These are phyloP conservation scores for Dothideomycetes sp. DNA, from an alignment of 2,329 filamentous ascomycete species.

Conservation along the genomic window DNA sequence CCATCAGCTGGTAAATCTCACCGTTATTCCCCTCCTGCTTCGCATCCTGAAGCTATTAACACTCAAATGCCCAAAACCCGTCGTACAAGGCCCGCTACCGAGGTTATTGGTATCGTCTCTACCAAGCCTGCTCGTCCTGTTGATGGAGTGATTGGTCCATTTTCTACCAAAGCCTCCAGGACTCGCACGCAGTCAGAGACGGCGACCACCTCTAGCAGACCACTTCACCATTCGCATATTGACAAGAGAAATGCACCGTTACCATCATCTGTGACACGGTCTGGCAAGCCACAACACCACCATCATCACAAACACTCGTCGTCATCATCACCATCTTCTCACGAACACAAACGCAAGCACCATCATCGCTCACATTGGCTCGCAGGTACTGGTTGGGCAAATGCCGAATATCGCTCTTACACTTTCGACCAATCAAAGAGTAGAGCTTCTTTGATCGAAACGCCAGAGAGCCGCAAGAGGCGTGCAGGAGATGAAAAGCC, in stretches of 20 bases:
- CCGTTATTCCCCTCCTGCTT: constrained; percentile 2
- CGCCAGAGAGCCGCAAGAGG: constrained; percentile 21
- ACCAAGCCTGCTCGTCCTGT: too few species aligned
- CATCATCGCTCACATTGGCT: neutral
- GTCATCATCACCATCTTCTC: neutral
- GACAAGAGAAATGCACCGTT: neutral
- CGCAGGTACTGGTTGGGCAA: constrained; percentile 62
- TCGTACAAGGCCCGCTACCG: too few species aligned
- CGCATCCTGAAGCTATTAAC: too few species aligned
- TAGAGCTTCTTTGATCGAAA: constrained; percentile 40
- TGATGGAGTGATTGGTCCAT: too few species aligned
- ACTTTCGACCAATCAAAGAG: neutral
- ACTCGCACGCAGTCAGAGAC: constrained; percentile 3
- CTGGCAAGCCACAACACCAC: too few species aligned
- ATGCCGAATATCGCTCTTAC: constrained; percentile 64
- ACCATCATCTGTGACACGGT: too few species aligned
- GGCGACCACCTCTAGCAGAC: neutral
- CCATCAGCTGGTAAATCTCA: constrained; percentile 11
- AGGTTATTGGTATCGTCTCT: neutral
- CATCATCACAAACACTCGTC: too few species aligned
- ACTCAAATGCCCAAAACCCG: too few species aligned
- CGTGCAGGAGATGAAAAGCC: constrained; percentile 24
- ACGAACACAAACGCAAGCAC: neutral
- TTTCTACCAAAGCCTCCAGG: too few species aligned
- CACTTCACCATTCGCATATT: neutral